Percentiles rank a stretch among this genome's conserved stretches.
Conservation (phyloP, 164 flowering plant species). For the Houttuynia cordata region DNA sequence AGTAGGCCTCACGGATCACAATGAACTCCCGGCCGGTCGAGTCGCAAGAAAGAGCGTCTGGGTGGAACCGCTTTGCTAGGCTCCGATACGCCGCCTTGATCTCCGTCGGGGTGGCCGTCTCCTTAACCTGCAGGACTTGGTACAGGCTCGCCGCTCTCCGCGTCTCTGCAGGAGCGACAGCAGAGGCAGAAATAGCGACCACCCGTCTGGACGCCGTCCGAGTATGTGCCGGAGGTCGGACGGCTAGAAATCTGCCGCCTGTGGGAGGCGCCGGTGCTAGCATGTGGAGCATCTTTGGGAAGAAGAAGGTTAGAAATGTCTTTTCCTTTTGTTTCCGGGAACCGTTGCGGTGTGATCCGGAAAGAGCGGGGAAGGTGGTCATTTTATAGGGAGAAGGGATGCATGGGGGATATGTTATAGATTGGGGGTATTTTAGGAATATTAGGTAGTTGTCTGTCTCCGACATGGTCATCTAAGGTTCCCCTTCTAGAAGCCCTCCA, state of each 20-base stretch:
- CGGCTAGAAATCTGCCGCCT: background rate
- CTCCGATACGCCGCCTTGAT: conserved; percentile 64
- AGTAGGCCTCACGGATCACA: conserved; percentile 59
- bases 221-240: background rate
- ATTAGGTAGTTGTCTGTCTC: too few species aligned
- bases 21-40: conserved; percentile 53
- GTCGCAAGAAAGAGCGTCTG: conserved; percentile 26
- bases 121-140: conserved; percentile 39
- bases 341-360: background rate
- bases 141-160: conserved; percentile 25
- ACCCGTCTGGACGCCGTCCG: background rate
- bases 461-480: too few species aligned
- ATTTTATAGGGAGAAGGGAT: background rate
- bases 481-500: too few species aligned
- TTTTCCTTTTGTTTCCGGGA: background rate
- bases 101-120: conserved; percentile 37
- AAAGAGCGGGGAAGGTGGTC: background rate
- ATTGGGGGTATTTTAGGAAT: too few species aligned
- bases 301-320: background rate
- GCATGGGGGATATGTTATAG: background rate
- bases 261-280: background rate
- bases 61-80: conserved; percentile 58
- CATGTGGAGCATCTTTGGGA: background rate
- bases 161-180: background rate
- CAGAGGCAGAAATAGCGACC: background rate